Percentiles rank a stretch among this genome's conserved stretches.
Conservation (phyloP, 78 protist species). For the Pigoraptor vietnamica region DNA sequence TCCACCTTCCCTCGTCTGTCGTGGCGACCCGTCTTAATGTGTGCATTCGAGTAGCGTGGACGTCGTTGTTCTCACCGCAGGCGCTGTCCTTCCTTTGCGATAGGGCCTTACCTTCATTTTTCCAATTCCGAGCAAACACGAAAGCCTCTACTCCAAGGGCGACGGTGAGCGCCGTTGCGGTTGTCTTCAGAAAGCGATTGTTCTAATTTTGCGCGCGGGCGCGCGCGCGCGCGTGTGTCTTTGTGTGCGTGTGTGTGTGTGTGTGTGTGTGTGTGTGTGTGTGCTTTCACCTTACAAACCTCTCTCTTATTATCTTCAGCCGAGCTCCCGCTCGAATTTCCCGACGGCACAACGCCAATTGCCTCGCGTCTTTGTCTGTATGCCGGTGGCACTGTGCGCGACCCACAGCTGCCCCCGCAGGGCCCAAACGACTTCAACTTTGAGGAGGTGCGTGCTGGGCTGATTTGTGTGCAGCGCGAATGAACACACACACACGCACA, state of each 20-base stretch:
- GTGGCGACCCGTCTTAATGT: neutral
- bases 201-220: no score
- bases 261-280: no score
- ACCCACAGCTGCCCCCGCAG: neutral
- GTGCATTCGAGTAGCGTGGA: no score
- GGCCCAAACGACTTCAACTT: constrained; percentile 1
- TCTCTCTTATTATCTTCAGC: neutral
- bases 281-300: no score
- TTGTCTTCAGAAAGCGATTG: no score
- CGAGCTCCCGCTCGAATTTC: constrained; percentile 43
- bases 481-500: no score
- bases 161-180: neutral
- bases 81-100: no score
- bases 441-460: constrained; percentile 21
- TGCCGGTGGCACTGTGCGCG: constrained; percentile 16
- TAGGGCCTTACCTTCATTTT: constrained; percentile 18
- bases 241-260: no score
- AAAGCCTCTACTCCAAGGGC: neutral
- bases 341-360: constrained; percentile 64
- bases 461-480: no score
- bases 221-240: no score
- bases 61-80: no score
- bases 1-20: no score
- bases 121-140: constrained; percentile 5
- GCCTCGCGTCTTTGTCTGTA: constrained; percentile 48